phyloP scores from a whole-genome alignment of 1,139 yeast genomes.

The Pichia sp. region DNA sequence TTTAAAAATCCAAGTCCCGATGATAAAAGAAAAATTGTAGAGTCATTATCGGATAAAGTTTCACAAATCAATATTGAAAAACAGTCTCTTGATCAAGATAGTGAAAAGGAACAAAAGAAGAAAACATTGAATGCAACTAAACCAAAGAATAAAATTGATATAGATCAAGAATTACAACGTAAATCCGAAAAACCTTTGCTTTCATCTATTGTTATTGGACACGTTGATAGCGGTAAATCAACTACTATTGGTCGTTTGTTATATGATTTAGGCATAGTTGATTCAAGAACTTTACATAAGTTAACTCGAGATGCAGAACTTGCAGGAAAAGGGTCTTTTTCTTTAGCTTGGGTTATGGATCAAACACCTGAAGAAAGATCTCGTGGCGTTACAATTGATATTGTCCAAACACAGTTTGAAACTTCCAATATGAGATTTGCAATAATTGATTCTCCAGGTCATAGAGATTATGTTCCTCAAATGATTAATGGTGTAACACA shows the following conservation, averaged over 20 bases:
- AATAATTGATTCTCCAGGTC: constrained; percentile 97
- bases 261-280: constrained; percentile 76
- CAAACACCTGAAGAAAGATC: constrained; percentile 87
- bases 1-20: constrained; percentile 46
- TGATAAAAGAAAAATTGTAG: constrained; percentile 50
- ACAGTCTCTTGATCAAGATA: constrained; percentile 7
- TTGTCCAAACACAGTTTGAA: constrained; percentile 74
- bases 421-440: constrained; percentile 63
- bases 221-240: constrained; percentile 97
- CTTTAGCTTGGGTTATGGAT: constrained; percentile 97
- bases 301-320: constrained; percentile 73
- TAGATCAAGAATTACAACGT: constrained; percentile 36
- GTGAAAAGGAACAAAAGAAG: constrained; percentile 8
- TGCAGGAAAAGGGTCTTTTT: constrained; percentile 87
- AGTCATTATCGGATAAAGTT: constrained; percentile 28
- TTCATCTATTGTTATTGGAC: constrained; percentile 86
- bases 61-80: constrained; percentile 20
- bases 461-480: constrained; percentile 94
- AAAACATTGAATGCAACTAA: constrained; percentile 34
- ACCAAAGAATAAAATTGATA: constrained; percentile 37
- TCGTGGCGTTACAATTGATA: constrained; percentile 91
- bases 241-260: constrained; percentile 87
- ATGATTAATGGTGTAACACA: constrained; percentile 97
- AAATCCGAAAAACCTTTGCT: constrained; percentile 52
- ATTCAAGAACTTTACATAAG: constrained; percentile 68